Percentiles rank a stretch among this genome's conserved stretches.
Conservation (phyloP, 768 basidiomycete genomes). For the Hericium erinaceus region DNA sequence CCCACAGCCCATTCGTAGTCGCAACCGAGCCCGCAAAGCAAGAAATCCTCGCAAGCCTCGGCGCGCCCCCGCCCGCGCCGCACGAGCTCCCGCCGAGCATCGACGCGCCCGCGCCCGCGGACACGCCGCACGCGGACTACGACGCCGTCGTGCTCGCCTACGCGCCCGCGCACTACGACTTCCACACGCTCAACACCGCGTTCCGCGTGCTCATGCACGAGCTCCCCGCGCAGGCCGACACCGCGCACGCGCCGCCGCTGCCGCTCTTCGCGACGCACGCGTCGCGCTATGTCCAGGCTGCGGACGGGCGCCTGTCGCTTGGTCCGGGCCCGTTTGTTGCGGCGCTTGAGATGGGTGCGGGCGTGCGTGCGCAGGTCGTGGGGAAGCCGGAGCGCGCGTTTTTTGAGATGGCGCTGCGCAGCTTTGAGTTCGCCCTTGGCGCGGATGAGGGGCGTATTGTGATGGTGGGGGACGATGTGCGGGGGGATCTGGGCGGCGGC, state of each 20-base stretch:
- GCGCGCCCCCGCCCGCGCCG: constrained; percentile 29
- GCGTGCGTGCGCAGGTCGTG: constrained; percentile 40
- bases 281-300: constrained; percentile 40
- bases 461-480: constrained; percentile 60
- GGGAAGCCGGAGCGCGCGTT: constrained; percentile 57
- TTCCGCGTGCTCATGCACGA: constrained; percentile 48
- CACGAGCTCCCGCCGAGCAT: constrained; percentile 14
- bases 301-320: constrained; percentile 43
- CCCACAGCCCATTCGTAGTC: constrained; percentile 2
- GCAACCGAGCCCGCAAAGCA: no score
- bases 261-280: constrained; percentile 29
- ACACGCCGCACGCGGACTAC: constrained; percentile 18
- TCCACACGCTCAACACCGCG: constrained; percentile 49
- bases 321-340: constrained; percentile 66
- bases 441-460: constrained; percentile 23
- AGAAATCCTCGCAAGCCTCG: constrained; percentile 25
- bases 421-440: constrained; percentile 23
- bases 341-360: constrained; percentile 49
- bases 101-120: constrained; percentile 22
- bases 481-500: constrained; percentile 55
- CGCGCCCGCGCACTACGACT: constrained; percentile 43
- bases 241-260: constrained; percentile 1
- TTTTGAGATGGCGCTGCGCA: constrained; percentile 46
- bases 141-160: constrained; percentile 63
- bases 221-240: constrained; percentile 42